Evolutionary conservation across 2,329 filamentous ascomycete species (phyloP), one percentile per base, ranked within the genome.

Genomic region (Elsinoe australis): DNA sequence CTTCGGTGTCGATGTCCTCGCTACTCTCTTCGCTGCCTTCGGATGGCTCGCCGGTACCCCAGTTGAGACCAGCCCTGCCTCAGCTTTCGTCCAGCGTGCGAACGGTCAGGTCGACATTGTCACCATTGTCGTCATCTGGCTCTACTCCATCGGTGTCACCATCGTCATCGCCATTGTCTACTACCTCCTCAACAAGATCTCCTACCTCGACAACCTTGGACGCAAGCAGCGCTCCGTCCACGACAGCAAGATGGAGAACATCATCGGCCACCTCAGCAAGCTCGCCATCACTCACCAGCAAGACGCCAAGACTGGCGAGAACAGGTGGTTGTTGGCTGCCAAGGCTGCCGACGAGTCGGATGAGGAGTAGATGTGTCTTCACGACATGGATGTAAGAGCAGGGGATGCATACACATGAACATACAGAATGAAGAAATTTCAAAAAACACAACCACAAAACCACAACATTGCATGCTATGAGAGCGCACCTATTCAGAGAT

Each of bases 21-120:
- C 83, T 29, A 86, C 83, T 49, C 71, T 87, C 60, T 87, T 87
- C 75, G 78, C 75, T 67, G 66, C 85, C 61, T 87, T 87, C 69
- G 83, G 83, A 51, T 87, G 83, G 82, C 70, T 87, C 57, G 76
- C 75, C 34, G 79, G 78, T 51, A 66, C 68, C 39, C 67, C 66
- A 53, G 49, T 64, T 58, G 61, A 65, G 55, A 35, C 54, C 31
- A 63, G 66, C 58, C 71, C 70, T 54, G 65, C 66, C 53, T 57
- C 59, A 51, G 59, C 61, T 55, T 65, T 60, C 57, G 55, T 58
- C 52, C 58, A 64, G 56, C 58, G 56, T 47, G 42, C 49, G 39
- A 59, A 63, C 55, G 74, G 75, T 54, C 71, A 75, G 63, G 72
- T 72, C 53, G 76, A 79, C 62, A 74, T 82, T 54, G 76, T 82